Evolutionary conservation across 2,329 filamentous ascomycete genomes (phyloP).

Genomic region (Aspergillus ruber): DNA sequence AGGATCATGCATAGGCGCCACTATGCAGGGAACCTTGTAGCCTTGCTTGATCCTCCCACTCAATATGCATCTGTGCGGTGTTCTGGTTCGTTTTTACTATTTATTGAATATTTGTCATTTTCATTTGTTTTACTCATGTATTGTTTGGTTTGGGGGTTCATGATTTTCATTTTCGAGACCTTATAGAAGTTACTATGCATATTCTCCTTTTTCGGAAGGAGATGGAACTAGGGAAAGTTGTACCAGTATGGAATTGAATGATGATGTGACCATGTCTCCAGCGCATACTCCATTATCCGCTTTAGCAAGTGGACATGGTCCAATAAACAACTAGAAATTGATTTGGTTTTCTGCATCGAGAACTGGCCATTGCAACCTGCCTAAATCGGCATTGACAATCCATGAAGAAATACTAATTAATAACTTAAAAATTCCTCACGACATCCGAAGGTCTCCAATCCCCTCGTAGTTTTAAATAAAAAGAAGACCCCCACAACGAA

Average conservation of each 20-base stretch:
- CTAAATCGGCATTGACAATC: not conserved
- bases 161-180: not conserved
- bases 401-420: too few relatives aligned
- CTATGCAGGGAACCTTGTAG: not conserved
- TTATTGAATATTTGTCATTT: slow-evolving; percentile 1
- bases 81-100: slow-evolving; percentile 7
- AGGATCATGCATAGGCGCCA: not conserved
- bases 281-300: not conserved
- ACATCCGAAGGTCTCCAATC: too few relatives aligned
- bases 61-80: slow-evolving; percentile 14
- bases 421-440: too few relatives aligned
- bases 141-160: not conserved
- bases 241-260: not conserved
- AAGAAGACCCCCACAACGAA: not conserved
- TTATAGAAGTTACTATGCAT: not conserved
- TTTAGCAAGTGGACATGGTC: not conserved
- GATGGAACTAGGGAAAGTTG: not conserved
- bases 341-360: not conserved
- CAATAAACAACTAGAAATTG: not conserved
- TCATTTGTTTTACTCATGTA: slow-evolving; percentile 1
- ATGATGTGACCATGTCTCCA: not conserved
- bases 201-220: not conserved
- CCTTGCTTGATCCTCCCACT: slow-evolving; percentile 2
- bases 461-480: not conserved
- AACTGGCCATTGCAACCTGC: not conserved